Conservation (phyloP, 164 flowering plant genomes). For the Nymphaea colorata region DNA sequence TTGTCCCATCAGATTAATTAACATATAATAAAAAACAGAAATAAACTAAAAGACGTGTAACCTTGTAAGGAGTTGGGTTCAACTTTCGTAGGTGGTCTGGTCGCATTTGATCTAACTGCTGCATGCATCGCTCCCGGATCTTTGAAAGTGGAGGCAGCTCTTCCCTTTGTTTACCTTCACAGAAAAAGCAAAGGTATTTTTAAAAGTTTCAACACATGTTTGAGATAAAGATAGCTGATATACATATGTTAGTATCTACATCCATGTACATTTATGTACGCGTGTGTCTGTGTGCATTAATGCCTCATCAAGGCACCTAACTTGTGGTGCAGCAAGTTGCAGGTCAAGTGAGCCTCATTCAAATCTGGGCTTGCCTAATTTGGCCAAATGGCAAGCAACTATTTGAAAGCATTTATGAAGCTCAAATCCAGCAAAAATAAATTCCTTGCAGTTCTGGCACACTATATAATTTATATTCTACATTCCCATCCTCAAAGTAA, state of each 20-base stretch:
- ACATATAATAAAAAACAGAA: not conserved
- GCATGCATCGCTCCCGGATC: slow-evolving; percentile 67
- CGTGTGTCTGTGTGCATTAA: no score
- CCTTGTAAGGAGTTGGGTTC: slow-evolving; percentile 99
- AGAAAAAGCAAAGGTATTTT: slow-evolving; percentile 2
- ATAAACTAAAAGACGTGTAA: slow-evolving; percentile 6
- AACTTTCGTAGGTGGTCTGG: slow-evolving; percentile 96
- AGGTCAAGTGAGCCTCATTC: no score
- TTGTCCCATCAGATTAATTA: not conserved
- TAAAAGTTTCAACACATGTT: not conserved
- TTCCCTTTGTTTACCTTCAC: slow-evolving; percentile 51
- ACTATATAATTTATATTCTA: no score
- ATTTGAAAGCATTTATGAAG: no score
- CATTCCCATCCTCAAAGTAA: no score
- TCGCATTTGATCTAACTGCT: slow-evolving; percentile 83
- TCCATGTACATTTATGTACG: not conserved
- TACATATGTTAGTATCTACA: no score
- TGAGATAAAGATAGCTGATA: not conserved
- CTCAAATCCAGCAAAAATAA: no score
- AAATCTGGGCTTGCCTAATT: no score
- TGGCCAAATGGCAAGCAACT: no score
- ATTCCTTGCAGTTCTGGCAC: no score
- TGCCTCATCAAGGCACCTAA: no score
- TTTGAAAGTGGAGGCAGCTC: slow-evolving; percentile 48
- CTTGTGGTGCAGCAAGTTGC: no score